These are phyloP conservation scores for Aspergillus caelatus DNA, from an alignment of 2,329 filamentous ascomycete genomes.

Conservation along the genomic window DNA sequence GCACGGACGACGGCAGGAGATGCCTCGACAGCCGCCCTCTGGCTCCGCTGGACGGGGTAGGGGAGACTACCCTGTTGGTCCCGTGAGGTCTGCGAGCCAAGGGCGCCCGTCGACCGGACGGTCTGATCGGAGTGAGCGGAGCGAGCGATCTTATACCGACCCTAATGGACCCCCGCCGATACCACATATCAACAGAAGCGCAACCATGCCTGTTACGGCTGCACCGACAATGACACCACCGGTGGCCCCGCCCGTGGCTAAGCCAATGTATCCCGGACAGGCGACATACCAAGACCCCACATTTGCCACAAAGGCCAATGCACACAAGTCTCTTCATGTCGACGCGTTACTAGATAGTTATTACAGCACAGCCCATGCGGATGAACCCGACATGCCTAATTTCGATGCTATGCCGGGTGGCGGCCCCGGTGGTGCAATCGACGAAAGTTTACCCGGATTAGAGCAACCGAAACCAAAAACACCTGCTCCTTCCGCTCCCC, in stretches of 20 bases:
- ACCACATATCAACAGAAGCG: conserved; percentile 37
- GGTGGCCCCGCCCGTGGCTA: conserved; percentile 16
- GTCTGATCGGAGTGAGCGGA: conserved; percentile 12
- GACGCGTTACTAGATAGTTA: conserved; percentile 54
- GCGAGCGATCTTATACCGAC: conserved; percentile 32
- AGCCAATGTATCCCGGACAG: conserved; percentile 40
- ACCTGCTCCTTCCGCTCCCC: conserved; percentile 21
- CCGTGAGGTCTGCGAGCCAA: conserved; percentile 31
- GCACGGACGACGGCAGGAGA: conserved; percentile 37
- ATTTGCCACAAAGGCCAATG: conserved; percentile 20
- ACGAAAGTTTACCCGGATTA: conserved; percentile 38
- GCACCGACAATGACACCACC: conserved; percentile 19
- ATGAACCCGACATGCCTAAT: conserved; percentile 64
- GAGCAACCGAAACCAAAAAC: conserved; percentile 33
- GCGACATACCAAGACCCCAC: conserved; percentile 36
- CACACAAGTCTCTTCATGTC: conserved; percentile 26
- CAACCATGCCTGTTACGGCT: conserved; percentile 37
- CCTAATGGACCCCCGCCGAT: conserved; percentile 30
- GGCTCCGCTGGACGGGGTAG: conserved; percentile 27
- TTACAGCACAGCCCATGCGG: conserved; percentile 51
- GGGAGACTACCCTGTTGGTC: conserved; percentile 26
- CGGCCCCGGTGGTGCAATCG: conserved; percentile 28
- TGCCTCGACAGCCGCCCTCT: conserved; percentile 29
- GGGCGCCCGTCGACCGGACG: conserved; percentile 22
- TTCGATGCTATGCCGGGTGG: conserved; percentile 59